Evolutionary conservation across 192 early-diverging fungal genomes (phyloP).

Genomic region (Backusella liffmaniae): DNA sequence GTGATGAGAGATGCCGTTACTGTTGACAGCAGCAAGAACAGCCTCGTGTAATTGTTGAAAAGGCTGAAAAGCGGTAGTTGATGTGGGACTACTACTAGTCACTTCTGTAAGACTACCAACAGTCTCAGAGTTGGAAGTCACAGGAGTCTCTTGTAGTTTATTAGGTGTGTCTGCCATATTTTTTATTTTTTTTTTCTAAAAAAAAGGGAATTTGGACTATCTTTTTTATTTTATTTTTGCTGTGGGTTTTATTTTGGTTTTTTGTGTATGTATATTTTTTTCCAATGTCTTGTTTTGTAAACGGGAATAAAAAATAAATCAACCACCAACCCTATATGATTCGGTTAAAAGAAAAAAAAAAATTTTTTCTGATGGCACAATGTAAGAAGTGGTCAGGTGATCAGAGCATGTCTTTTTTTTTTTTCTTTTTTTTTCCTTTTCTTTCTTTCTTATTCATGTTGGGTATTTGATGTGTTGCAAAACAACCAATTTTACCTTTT

Average conservation of each 20-base stretch:
- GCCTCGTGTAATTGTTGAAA: constrained; percentile 34
- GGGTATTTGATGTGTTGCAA: too few relatives aligned
- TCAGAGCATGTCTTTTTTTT: not conserved
- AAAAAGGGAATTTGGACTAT: constrained; percentile 6
- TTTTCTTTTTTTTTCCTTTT: not conserved
- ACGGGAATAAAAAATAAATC: not conserved
- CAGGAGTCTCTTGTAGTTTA: constrained; percentile 14
- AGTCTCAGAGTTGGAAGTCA: constrained; percentile 17
- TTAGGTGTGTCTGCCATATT: constrained; percentile 14
- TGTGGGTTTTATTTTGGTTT: not conserved
- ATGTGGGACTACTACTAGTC: constrained; percentile 27
- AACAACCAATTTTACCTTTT: not conserved
- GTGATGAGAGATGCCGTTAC: constrained; percentile 7
- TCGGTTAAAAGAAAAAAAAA: not conserved
- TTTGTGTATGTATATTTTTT: not conserved
- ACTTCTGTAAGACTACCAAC: constrained; percentile 8
- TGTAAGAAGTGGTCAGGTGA: not conserved
- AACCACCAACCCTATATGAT: not conserved
- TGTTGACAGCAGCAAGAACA: constrained; percentile 26
- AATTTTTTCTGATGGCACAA: not conserved
- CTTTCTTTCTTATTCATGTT: not conserved
- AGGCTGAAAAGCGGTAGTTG: constrained; percentile 12
- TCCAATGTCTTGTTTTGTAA: not conserved
- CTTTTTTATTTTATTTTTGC: not conserved
- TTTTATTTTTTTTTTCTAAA: not conserved